These are phyloP conservation scores for Trichosanthes cucumerina DNA, from an alignment of 306 rosid species.

Conservation along the genomic window DNA sequence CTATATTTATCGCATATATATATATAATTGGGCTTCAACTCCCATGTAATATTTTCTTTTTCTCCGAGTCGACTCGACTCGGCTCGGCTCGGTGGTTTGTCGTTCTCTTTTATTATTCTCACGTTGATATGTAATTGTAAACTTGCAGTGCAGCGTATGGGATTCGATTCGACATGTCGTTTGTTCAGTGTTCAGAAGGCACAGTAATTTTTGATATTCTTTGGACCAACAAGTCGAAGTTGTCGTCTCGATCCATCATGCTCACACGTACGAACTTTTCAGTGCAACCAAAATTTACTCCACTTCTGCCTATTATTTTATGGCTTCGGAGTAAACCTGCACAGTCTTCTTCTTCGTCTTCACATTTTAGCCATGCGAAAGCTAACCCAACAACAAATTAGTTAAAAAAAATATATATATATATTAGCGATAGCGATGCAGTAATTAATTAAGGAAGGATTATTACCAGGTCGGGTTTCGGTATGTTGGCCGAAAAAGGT, in stretches of 20 bases:
- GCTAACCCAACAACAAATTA: slow-evolving; percentile 10
- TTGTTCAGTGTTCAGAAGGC: neutral
- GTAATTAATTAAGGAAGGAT: too few relatives aligned
- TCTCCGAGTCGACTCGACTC: neutral
- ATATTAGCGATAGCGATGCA: too few relatives aligned
- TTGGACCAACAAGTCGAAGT: slow-evolving; percentile 23
- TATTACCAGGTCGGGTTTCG: slow-evolving; percentile 57
- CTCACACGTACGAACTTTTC: slow-evolving; percentile 21
- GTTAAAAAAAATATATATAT: too few relatives aligned
- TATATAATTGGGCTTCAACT: neutral
- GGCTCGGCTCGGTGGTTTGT: neutral
- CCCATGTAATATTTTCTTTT: neutral
- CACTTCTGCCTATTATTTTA: slow-evolving; percentile 26
- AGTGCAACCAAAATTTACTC: slow-evolving; percentile 23
- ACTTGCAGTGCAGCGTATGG: neutral
- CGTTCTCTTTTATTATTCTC: neutral
- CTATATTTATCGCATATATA: too few relatives aligned
- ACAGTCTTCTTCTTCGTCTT: slow-evolving; percentile 18
- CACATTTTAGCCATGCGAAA: slow-evolving; percentile 40
- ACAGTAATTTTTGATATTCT: slow-evolving; percentile 18
- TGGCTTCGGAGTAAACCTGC: slow-evolving; percentile 18
- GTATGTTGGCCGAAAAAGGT: slow-evolving; percentile 21
- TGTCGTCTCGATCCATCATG: slow-evolving; percentile 37
- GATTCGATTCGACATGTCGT: neutral
- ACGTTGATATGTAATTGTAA: neutral